Evolutionary conservation across 2,329 filamentous ascomycete species (phyloP).

Genomic region (Clonostachys rosea): DNA sequence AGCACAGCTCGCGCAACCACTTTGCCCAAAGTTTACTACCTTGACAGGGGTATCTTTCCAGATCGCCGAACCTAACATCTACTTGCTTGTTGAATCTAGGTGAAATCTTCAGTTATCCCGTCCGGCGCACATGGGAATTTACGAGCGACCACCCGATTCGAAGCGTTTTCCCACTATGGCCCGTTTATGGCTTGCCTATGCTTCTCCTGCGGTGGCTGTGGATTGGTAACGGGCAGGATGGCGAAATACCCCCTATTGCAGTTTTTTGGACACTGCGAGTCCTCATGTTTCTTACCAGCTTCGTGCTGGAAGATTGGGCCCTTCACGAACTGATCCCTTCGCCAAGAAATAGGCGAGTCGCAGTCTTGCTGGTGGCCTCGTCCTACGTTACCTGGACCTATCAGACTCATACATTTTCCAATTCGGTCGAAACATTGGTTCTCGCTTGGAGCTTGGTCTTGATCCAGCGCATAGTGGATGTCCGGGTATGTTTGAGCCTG

Average conservation of each 20-base stretch:
- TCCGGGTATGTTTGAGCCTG: constrained; percentile 54
- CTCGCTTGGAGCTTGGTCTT: constrained; percentile 92
- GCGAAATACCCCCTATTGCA: constrained; percentile 73
- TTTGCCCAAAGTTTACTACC: too few relatives aligned
- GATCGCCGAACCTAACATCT: neutral
- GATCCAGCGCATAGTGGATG: constrained; percentile 78
- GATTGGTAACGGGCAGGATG: constrained; percentile 75
- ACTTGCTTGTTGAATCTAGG: constrained; percentile 43
- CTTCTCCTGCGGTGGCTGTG: constrained; percentile 88
- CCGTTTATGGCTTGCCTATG: constrained; percentile 91
- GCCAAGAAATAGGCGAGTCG: constrained; percentile 64
- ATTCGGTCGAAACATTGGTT: constrained; percentile 89
- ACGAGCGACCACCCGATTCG: constrained; percentile 83
- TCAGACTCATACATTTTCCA: constrained; percentile 97
- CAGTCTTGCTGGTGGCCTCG: constrained; percentile 82
- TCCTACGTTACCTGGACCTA: constrained; percentile 99
- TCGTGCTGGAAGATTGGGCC: constrained; percentile 97
- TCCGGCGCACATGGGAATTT: constrained; percentile 93
- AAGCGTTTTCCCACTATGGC: constrained; percentile 95
- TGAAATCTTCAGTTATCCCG: constrained; percentile 87
- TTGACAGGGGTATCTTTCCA: neutral
- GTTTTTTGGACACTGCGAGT: constrained; percentile 87
- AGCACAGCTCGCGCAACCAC: too few relatives aligned
- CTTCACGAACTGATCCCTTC: constrained; percentile 84
- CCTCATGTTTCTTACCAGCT: constrained; percentile 92